Percentiles rank a stretch among this genome's conserved stretches.
phyloP scores from a whole-genome alignment of 306 rosid species.

The Argentina anserina region DNA sequence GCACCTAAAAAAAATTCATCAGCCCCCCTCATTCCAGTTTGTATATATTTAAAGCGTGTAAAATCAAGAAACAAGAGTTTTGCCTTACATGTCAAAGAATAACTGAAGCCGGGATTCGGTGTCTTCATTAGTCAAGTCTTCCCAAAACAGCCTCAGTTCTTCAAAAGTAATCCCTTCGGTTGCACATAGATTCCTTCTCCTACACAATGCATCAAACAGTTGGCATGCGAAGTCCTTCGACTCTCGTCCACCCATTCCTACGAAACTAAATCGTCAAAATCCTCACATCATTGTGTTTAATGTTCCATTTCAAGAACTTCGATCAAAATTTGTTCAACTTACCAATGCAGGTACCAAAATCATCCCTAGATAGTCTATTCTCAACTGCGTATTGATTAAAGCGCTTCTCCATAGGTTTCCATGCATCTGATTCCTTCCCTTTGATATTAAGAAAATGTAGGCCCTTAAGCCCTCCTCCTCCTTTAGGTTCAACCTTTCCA shows the following conservation, averaged over 20 bases:
- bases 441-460: slow-evolving; percentile 68
- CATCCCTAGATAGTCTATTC: slow-evolving; percentile 54
- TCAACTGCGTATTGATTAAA: slow-evolving; percentile 44
- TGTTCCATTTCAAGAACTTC: slow-evolving; percentile 1
- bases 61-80: neutral
- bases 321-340: neutral
- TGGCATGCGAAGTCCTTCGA: slow-evolving; percentile 87
- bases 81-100: slow-evolving; percentile 83
- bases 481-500: slow-evolving; percentile 34
- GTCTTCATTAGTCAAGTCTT: slow-evolving; percentile 74
- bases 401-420: slow-evolving; percentile 55
- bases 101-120: slow-evolving; percentile 76
- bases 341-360: slow-evolving; percentile 85
- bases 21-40: slow-evolving; percentile 20
- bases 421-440: slow-evolving; percentile 71
- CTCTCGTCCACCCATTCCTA: slow-evolving; percentile 78
- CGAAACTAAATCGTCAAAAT: slow-evolving; percentile 17
- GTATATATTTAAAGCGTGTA: neutral
- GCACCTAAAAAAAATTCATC: slow-evolving; percentile 52
- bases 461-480: slow-evolving; percentile 55
- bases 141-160: slow-evolving; percentile 66
- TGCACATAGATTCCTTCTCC: slow-evolving; percentile 44
- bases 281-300: neutral
- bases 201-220: slow-evolving; percentile 61
- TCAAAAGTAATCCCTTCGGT: slow-evolving; percentile 43